A percentile compares a stretch with the other conserved stretches of the same genome.
Evolutionary conservation across 1,284 basidiomycete genomes (phyloP).

Genomic region (Ustilago hordei): DNA sequence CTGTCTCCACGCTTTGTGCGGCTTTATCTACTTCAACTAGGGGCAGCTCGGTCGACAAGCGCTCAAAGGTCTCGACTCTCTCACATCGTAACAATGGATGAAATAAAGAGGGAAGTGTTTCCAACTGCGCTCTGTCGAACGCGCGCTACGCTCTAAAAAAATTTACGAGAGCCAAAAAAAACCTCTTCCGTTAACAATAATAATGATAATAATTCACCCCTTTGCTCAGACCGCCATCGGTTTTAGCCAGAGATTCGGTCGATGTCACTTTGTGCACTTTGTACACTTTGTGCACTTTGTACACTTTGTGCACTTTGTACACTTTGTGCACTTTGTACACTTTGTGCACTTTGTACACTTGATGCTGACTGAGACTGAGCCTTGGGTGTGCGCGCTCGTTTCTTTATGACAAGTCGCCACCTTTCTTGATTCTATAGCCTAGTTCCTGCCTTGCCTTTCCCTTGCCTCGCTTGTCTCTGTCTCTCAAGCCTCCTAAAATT

Average conservation of each 20-base stretch:
- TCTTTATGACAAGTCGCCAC: not conserved
- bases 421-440: not conserved
- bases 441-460: constrained; percentile 7
- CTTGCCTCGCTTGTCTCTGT: not conserved
- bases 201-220: not conserved
- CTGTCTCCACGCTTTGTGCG: no score
- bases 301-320: not conserved
- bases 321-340: not conserved
- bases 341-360: not conserved
- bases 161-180: not conserved
- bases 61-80: not conserved
- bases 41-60: constrained; percentile 1
- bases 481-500: not conserved
- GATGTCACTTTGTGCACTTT: constrained; percentile 1
- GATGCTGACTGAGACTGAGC: not conserved
- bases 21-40: no score
- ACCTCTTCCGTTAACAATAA: constrained; percentile 6
- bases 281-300: no score
- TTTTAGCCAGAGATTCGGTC: not conserved
- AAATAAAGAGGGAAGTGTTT: no score
- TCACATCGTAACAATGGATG: not conserved
- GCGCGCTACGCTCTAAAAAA: not conserved
- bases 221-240: constrained; percentile 10
- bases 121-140: not conserved
- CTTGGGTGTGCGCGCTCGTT: not conserved